These are phyloP conservation scores for Suhomyces canberraensis DNA, from an alignment of 805 yeast genomes.

Conservation along the genomic window DNA sequence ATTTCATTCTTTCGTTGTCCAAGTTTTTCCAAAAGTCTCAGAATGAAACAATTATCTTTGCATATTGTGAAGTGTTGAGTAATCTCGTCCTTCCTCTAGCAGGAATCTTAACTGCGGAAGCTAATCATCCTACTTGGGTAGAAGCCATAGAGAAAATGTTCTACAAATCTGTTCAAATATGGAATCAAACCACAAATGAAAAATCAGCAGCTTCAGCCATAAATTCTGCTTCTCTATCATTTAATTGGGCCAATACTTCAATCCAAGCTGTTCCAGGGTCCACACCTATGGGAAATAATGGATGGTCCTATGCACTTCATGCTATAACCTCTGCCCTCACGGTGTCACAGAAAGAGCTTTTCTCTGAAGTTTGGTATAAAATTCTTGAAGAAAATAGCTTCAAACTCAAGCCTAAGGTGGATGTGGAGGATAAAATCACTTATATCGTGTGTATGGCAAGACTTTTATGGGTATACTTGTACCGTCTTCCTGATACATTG, in stretches of 20 bases:
- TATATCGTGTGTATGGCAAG: constrained; percentile 67
- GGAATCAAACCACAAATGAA: constrained; percentile 29
- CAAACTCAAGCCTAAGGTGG: constrained; percentile 61
- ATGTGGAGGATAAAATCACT: constrained; percentile 48
- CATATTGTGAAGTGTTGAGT: constrained; percentile 82
- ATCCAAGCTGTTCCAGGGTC: background rate
- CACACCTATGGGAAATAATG: constrained; percentile 13
- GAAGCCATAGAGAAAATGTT: constrained; percentile 69
- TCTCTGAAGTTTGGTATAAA: constrained; percentile 66
- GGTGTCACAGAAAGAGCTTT: constrained; percentile 76
- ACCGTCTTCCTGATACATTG: constrained; percentile 81
- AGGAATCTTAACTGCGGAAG: constrained; percentile 85
- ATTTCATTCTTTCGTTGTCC: constrained; percentile 78
- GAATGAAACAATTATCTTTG: constrained; percentile 62
- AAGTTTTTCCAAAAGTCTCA: constrained; percentile 72
- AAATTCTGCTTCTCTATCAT: background rate
- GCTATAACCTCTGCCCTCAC: constrained; percentile 71
- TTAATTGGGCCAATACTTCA: background rate
- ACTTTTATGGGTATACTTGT: constrained; percentile 85
- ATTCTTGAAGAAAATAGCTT: constrained; percentile 61
- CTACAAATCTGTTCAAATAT: constrained; percentile 44
- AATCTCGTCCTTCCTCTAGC: constrained; percentile 79
- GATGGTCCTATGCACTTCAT: constrained; percentile 69
- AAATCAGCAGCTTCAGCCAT: background rate
- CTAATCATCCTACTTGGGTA: constrained; percentile 93